Conservation (phyloP, 257 asterid genomes). For the Cordia subcordata region DNA sequence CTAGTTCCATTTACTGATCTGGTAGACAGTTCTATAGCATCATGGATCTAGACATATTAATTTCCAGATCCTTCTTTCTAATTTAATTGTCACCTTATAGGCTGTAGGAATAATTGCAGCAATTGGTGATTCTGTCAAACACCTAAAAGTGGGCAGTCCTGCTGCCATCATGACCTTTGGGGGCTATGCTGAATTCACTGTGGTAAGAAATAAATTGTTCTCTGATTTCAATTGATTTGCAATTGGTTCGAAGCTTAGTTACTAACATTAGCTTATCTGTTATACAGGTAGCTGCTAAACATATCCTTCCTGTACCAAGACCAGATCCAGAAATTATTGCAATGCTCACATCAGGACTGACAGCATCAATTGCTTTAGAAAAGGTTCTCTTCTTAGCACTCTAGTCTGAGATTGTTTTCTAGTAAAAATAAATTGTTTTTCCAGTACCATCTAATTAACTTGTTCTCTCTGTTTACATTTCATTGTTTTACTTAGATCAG, state of each 20-base stretch:
- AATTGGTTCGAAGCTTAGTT: background rate
- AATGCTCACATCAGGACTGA: constrained; percentile 96
- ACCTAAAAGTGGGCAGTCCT: constrained; percentile 79
- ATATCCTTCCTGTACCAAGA: constrained; percentile 88
- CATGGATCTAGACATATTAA: background rate
- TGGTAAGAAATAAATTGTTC: constrained; percentile 33
- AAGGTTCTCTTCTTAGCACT: constrained; percentile 45
- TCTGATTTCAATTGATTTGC: background rate
- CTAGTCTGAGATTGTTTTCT: background rate
- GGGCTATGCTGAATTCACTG: constrained; percentile 76
- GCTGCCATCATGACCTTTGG: constrained; percentile 96
- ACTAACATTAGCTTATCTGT: constrained; percentile 1
- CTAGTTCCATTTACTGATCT: too few relatives aligned
- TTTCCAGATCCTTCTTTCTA: background rate
- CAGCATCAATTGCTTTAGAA: constrained; percentile 92
- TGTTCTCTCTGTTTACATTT: background rate
- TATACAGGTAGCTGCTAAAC: constrained; percentile 65
- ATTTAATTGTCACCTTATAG: constrained; percentile 31
- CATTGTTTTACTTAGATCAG: background rate
- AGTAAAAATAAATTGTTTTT: background rate
- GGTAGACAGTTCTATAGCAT: background rate
- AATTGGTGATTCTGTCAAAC: constrained; percentile 75
- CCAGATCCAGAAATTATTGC: constrained; percentile 97
- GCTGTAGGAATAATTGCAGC: constrained; percentile 97
- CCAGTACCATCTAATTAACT: background rate